Conservation (phyloP, 768 basidiomycete species). For the Mrakia frigida region DNA sequence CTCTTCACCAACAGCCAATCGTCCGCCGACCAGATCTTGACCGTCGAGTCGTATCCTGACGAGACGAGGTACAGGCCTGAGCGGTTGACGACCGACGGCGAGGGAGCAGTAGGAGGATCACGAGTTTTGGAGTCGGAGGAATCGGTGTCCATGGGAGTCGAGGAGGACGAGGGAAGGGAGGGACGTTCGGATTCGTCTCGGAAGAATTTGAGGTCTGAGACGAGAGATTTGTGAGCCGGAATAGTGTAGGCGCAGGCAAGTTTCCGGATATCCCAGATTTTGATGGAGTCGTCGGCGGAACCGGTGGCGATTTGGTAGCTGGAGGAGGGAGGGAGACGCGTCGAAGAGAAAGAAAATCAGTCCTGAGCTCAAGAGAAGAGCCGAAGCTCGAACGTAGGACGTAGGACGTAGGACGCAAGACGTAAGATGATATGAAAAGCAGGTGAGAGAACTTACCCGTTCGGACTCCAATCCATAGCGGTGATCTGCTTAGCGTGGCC, state of each 20-base stretch:
- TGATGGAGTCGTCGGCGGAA: slow-evolving; percentile 92
- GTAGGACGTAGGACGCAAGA: no score
- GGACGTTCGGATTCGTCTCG: slow-evolving; percentile 45
- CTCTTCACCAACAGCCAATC: slow-evolving; percentile 91
- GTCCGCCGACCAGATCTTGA: slow-evolving; percentile 95
- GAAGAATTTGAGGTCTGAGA: slow-evolving; percentile 95
- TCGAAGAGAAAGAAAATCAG: neutral
- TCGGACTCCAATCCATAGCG: slow-evolving; percentile 86
- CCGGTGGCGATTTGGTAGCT: slow-evolving; percentile 98
- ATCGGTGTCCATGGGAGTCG: slow-evolving; percentile 18
- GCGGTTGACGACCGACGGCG: slow-evolving; percentile 47
- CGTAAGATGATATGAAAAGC: no score
- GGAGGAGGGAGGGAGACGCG: slow-evolving; percentile 2
- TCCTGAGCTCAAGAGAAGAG: neutral
- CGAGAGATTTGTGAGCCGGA: slow-evolving; percentile 89
- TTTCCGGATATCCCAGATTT: slow-evolving; percentile 97
- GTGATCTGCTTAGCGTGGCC: slow-evolving; percentile 93
- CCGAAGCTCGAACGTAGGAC: slow-evolving; percentile 68
- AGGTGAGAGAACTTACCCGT: slow-evolving; percentile 60
- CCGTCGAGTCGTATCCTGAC: slow-evolving; percentile 87
- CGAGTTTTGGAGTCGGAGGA: slow-evolving; percentile 7
- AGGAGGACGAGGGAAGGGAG: slow-evolving; percentile 6
- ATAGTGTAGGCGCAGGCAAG: slow-evolving; percentile 91
- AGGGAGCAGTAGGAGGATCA: neutral
- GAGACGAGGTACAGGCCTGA: slow-evolving; percentile 90